These are phyloP conservation scores for Niveomyces coronatus DNA, from an alignment of 2,329 filamentous ascomycete species.

Conservation along the genomic window DNA sequence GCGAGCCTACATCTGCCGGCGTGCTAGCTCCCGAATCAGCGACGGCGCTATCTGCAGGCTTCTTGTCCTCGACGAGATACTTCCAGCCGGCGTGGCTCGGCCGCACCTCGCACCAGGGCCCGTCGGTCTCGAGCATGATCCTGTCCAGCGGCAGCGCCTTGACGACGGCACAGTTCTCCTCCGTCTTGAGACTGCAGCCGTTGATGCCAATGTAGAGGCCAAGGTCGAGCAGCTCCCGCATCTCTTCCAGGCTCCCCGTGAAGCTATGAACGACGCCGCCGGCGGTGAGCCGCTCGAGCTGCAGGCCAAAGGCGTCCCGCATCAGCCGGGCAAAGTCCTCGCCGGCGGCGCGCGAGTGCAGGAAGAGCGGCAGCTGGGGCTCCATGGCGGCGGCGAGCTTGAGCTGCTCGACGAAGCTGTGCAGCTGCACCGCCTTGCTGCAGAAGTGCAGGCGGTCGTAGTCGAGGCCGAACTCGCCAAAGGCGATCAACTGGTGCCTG, in stretches of 20 bases:
- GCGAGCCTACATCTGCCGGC: neutral
- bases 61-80: constrained; percentile 42
- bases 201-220: constrained; percentile 93
- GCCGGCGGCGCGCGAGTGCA: constrained; percentile 84
- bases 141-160: constrained; percentile 65
- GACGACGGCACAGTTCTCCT: constrained; percentile 80
- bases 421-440: constrained; percentile 66
- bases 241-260: constrained; percentile 78
- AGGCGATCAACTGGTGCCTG: constrained; percentile 55
- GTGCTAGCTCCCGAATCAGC: constrained; percentile 14
- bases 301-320: constrained; percentile 42
- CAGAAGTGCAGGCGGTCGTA: constrained; percentile 86
- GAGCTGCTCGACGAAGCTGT: constrained; percentile 77
- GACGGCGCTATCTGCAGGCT: constrained; percentile 5
- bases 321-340: constrained; percentile 72
- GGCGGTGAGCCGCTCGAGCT: constrained; percentile 56
- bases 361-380: constrained; percentile 75
- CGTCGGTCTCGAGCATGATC: constrained; percentile 92
- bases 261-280: constrained; percentile 90
- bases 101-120: constrained; percentile 94
- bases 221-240: constrained; percentile 66
- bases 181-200: constrained; percentile 91
- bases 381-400: constrained; percentile 58
- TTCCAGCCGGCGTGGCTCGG: constrained; percentile 78
- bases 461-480: constrained; percentile 93